A percentile compares a stretch with the other conserved stretches of the same genome.
Evolutionary conservation across 129 eudicot species (phyloP).

Genomic region (Flaveria bidentis): DNA sequence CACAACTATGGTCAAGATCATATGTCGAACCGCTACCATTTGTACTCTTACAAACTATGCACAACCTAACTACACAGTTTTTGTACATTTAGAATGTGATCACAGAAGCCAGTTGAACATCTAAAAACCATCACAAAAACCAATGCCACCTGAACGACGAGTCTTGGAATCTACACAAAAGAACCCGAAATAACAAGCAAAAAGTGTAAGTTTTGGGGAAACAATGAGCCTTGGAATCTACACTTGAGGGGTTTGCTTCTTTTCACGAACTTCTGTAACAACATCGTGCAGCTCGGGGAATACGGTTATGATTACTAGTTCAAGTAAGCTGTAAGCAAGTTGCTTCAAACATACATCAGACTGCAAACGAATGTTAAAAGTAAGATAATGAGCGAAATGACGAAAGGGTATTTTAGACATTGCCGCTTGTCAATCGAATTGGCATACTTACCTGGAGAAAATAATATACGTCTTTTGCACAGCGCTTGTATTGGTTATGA

Average conservation of each 20-base stretch:
- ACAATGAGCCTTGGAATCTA: conserved; percentile 19
- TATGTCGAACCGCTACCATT: background rate
- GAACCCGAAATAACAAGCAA: conserved; percentile 9
- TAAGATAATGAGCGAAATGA: background rate
- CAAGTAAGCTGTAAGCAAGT: conserved; percentile 76
- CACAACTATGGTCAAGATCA: conserved; percentile 24
- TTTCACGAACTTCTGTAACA: conserved; percentile 56
- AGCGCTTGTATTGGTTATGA: conserved; percentile 86
- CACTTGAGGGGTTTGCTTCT: conserved; percentile 32
- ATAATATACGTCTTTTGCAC: conserved; percentile 84
- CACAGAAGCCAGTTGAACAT: conserved; percentile 8
- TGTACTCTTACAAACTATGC: too few relatives aligned
- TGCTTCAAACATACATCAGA: conserved; percentile 86
- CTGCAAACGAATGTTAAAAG: conserved; percentile 42
- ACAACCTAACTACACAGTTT: conserved; percentile 34
- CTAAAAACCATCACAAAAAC: background rate
- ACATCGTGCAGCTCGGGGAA: conserved; percentile 85
- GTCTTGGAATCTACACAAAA: conserved; percentile 9
- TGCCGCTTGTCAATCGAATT: background rate
- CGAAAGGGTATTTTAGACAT: conserved; percentile 22
- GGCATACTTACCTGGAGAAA: conserved; percentile 72
- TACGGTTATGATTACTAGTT: conserved; percentile 71
- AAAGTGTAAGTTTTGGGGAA: background rate
- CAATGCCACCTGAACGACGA: conserved; percentile 21
- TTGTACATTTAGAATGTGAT: conserved; percentile 34